A percentile compares a stretch with the other conserved stretches of the same genome.
These are phyloP conservation scores for Croton setiger DNA, from an alignment of 441 rosid genomes.

Conservation along the genomic window DNA sequence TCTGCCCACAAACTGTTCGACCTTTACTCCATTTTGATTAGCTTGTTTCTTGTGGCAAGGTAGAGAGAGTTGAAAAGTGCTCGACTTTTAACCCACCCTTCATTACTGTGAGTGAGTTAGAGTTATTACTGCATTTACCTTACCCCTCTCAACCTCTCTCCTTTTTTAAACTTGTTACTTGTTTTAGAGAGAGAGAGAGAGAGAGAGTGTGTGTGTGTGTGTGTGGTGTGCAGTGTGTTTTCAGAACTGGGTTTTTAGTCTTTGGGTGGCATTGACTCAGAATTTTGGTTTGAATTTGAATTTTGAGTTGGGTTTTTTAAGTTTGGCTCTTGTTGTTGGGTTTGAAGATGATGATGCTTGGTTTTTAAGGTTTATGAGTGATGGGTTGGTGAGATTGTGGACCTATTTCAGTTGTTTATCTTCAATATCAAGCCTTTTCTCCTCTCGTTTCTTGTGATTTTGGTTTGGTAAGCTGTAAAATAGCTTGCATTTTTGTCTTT, in stretches of 20 bases:
- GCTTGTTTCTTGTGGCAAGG: background rate
- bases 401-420: slow-evolving; percentile 44
- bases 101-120: slow-evolving; percentile 20
- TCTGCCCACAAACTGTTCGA: slow-evolving; percentile 18
- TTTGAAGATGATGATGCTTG: slow-evolving; percentile 41
- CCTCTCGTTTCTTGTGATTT: slow-evolving; percentile 31
- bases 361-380: slow-evolving; percentile 37
- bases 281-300: slow-evolving; percentile 9
- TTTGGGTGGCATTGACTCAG: slow-evolving; percentile 26
- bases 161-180: background rate
- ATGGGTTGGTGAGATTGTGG: slow-evolving; percentile 57
- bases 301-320: slow-evolving; percentile 2
- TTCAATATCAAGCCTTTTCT: slow-evolving; percentile 44
- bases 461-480: slow-evolving; percentile 55
- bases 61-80: slow-evolving; percentile 11
- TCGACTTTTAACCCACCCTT: slow-evolving; percentile 22
- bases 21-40: slow-evolving; percentile 9
- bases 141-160: background rate
- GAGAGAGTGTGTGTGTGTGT: too few relatives aligned
- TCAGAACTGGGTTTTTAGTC: slow-evolving; percentile 24
- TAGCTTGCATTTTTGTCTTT: slow-evolving; percentile 47
- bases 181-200: background rate
- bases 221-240: background rate
- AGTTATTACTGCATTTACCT: slow-evolving; percentile 13
- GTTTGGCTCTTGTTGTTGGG: slow-evolving; percentile 11